Base-by-base conservation (phyloP, 768 basidiomycete species). In the Naganishia friedmannii region DNA sequence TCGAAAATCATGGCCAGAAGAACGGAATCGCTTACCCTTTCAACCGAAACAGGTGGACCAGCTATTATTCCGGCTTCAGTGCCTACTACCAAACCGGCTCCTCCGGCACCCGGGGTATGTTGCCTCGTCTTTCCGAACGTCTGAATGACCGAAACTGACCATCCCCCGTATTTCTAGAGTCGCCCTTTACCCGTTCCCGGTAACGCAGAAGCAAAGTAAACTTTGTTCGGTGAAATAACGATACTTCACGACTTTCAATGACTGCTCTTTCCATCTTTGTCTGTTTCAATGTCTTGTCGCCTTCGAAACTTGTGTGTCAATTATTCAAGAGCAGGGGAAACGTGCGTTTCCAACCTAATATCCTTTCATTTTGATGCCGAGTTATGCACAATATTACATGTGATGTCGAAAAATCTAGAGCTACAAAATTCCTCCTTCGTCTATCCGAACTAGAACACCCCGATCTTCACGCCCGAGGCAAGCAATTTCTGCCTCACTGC, bases 381-480 rank as follows among this genome's bases (percentile, higher is more conserved):
- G 42, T n/a, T 10, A 42, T 42, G 15, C 7, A 42, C 7, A 17
- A 42, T 42, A 42, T 42, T 13, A 42, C 42, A 42, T 42, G 42
- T 2, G 7, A 42, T 42, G 42, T 42, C 15, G 42, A 51, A 51
- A 46, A 51, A 51, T 51, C 48, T 51, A 51, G 48, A 21, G 48
- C 48, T 51, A 51, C 48, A 51, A n/a, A 3, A 12, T 21, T n/a
- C 12, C 19, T 51, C 48, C 48, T 39, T 34, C 5, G 17, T 31
- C 37, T 15, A 10, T 9, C 48, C 15, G 7, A 1, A 3, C 69
- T 73, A 80, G 66, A 78, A 79, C 28, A 77, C 78, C 9, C 76
- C 80, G 28, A 81, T 75, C 46, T 70, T 70, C 10, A 74, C 77
- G 4, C 77, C 77, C 1, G 73, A 70, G 3, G 58, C 56, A 2